Base-by-base conservation (phyloP, 2,329 filamentous ascomycete genomes). In the Aspergillus oerlinghausenensis region DNA sequence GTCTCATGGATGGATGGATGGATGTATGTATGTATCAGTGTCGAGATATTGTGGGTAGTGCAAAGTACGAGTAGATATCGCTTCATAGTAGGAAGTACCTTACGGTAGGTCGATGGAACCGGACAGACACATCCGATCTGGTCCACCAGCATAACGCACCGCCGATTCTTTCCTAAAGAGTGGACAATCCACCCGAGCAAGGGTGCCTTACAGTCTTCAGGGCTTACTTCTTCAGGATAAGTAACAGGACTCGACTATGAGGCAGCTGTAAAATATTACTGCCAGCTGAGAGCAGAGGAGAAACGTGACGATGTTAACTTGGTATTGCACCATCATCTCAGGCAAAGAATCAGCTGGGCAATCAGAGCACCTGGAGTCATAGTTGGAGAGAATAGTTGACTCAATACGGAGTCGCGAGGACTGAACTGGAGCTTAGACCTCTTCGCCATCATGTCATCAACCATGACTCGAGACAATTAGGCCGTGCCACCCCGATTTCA, bases 101-200 rank as follows among this genome's bases (percentile, higher is more conserved):
- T 35, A 29, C 11, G 29, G 29, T 32, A 35, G 32, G 32, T 38
- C 14, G 32, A 38, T 38, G 32, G 32, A 11, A 45, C 42, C 42
- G 42, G 42, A 45, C 42, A 51, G 50, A 55, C 52, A 55, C 42
- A 50, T 49, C 60, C 54, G 54, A 60, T 55, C 54, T 48, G 55
- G 54, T 43, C 48, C 58, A 53, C 52, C 55, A 56, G 43, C 50
- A 48, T 55, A 50, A 61, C 56, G 54, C 32, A 17, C 14, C 56
- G 56, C 60, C 56, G 53, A 52, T 40, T 47, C 32, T 21, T 23
- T 50, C 10, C 49, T 35, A 47, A 42, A 38, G 32, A 38, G 32
- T 17, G 32, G 32, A 17, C 14, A 32, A 4, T 32, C 29, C 11
- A 11, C 11, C 29, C 10, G 29, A 32, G 29, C 11, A 38, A 38